Evolutionary conservation across 371 early-diverging fungal species (phyloP), one percentile per base, ranked within the genome.

Genomic region (Lichtheimia corymbifera): DNA sequence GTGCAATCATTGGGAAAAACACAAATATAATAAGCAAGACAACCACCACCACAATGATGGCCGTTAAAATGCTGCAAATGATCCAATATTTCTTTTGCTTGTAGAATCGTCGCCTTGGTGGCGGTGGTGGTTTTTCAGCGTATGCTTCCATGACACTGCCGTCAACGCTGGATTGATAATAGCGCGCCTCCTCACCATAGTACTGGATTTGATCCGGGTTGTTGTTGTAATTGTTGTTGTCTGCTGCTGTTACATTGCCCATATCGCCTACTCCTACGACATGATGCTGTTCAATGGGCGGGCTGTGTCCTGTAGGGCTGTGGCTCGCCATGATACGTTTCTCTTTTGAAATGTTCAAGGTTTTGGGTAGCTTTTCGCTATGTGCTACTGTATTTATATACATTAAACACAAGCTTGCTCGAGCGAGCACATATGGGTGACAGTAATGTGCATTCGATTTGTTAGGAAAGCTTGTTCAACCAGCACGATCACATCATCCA

Each of bases 41-140:
- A 2, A 70, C 75, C 20, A 83, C 76, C 17, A 80, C 62, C 42
- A 73, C 61, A 15, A 68, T 47, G 49, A 83, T 76, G 58, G 73
- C 74, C 1, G 71, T 66, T 25, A 65, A 64, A 14, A 77, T 65
- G 40, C 73, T 70, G 51, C 83, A 83, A 54, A 71, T 73, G 22
- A 77, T 74, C 83, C 81, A 80, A 28, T 79, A 83, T 58, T 77
- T 79, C 47, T 73, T 75, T 11, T 78, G 68, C 53, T 72, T 74
- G 59, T 83, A 83, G 55, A 83, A 77, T 40, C 62, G 59, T 15
- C 50, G 53, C 40, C 62, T 51, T 41, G 65, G 63, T 18, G 68
- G 64, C 40, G 74, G 62, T 9, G 35, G 35, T 24, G 67, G 65
- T 22, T 73, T 73, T 53, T 70, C 71, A 27, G 64, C 50, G 47